Evolutionary conservation across 2,329 filamentous ascomycete species (phyloP), one percentile per base, ranked within the genome.

Genomic region (Dryadomyces quercivorus): DNA sequence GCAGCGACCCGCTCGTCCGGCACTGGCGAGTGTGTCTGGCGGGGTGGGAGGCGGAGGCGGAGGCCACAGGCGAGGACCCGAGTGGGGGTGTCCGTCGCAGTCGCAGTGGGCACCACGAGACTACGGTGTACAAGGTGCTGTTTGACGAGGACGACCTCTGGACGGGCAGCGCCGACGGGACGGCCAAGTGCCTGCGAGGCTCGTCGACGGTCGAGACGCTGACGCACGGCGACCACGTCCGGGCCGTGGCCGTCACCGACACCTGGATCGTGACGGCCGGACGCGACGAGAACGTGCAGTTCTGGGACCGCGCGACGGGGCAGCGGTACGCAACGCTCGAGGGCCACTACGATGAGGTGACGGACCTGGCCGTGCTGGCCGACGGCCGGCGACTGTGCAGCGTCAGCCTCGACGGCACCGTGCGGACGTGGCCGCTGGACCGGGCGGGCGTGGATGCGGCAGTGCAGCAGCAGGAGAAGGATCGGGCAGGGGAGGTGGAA

Each of bases 301-400:
- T 97, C 9, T 98, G 92, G 92, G 86, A 95, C 66, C 71, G 78
- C 49, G 65, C 81, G 57, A 84, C 81, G 9, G 88, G 88, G 8
- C 82, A 85, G 65, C 72, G 94, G 36, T 78, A 85, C 64, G 86
- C 86, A 66, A 78, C 78, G 8, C 83, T 92, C 57, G 77, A 81
- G 42, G 93, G 93, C 0, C 93, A 98, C 70, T 97, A 82, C 64
- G 90, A 98, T 64, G 93, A 97, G 68, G 85, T 98, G 15, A 96
- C 89, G 1, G 88, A 85, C 40, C 69, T 97, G 46, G 74, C 85
- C 1, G 65, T 94, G 51, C 66, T 90, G 31, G 73, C 71, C 20
- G 73, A 74, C 57, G 69, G 69, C 20, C 72, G 74, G 56, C 69
- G 70, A 22, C 72, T 95, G 12, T 81, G 88, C 59, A 96, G 90